These are phyloP conservation scores for Psilocybe mexicana DNA, from an alignment of 1,284 basidiomycete species.

Conservation along the genomic window DNA sequence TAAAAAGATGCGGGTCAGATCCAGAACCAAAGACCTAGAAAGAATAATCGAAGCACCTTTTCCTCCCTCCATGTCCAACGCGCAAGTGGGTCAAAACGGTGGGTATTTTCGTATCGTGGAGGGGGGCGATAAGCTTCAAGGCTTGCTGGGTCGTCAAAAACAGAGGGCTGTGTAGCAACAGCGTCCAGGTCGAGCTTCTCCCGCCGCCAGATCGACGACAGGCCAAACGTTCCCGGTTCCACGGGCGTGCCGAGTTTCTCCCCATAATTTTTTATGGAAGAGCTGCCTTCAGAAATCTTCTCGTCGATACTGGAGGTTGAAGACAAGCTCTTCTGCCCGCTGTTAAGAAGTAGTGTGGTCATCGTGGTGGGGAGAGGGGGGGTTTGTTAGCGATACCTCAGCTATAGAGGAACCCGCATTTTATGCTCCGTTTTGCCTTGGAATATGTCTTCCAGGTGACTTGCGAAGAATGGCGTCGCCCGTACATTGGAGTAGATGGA, in stretches of 20 bases:
- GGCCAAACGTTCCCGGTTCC: conserved; percentile 4
- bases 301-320: background rate
- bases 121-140: conserved; percentile 58
- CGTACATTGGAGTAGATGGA: background rate
- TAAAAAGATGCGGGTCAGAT: background rate
- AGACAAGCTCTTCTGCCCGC: background rate
- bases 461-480: background rate
- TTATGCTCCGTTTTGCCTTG: no score
- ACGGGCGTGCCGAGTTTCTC: conserved; percentile 2
- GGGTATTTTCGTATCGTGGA: conserved; percentile 57
- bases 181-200: conserved; percentile 39
- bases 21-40: background rate
- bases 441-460: background rate
- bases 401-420: no score
- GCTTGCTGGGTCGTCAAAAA: conserved; percentile 58
- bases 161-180: conserved; percentile 59
- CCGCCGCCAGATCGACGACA: conserved; percentile 1
- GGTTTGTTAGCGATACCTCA: no score
- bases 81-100: conserved; percentile 65
- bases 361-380: background rate
- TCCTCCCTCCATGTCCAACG: conserved; percentile 77
- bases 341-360: conserved; percentile 5
- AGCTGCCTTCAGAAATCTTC: conserved; percentile 3
- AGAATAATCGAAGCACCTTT: conserved; percentile 35
- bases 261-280: background rate